Base-by-base conservation (phyloP, 441 rosid species). In the Iberis amara region DNA sequence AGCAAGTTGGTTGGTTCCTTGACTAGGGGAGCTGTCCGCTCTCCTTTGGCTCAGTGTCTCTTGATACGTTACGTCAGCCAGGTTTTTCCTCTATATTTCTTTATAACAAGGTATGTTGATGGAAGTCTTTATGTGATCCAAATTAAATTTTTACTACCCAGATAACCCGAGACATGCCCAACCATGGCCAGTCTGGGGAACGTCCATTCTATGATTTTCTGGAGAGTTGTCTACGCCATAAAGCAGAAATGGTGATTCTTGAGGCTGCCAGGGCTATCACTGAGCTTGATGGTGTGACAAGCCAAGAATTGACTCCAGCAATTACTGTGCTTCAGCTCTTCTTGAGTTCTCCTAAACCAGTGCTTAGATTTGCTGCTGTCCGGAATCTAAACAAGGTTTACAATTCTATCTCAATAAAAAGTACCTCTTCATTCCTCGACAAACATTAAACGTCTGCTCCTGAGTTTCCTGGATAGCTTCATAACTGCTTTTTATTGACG, bases 221-320 rank as follows among this genome's bases (percentile, higher is more conserved):
- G 59, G 99, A 92, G 79, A 75, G 86, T 66, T 89, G 99, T 61
- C 75, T 92, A 61, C 88, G 96, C 63, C 96, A 89, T 65, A 89
- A 89, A 76, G 84, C 96, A 42, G 99, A 92, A 78, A 89, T 89
- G 97, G 99, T 89, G 58, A 86, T 86, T 64, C 83, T 89, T 76
- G 99, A 89, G 81, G 96, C 97, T 67, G 99, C 99, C 62, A 84
- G 95, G 66, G 96, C 99, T 39, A 92, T 92, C 66, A 92, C 99
- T 1, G 99, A 84, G 82, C 96, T 92, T 61, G 80, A 70, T 73
- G 89, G 86, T 24, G 96, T 89, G 62, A 79, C 86, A 56, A 86
- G 73, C 83, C 78, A 86, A 65, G 99, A 92, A 75, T 52, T 92
- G 78, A 86, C 97, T 49, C 99, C 99, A 39, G 99, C 99, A 57